These are phyloP conservation scores for Sordariomycetes sp. DNA, from an alignment of 2,329 filamentous ascomycete species.

Conservation along the genomic window DNA sequence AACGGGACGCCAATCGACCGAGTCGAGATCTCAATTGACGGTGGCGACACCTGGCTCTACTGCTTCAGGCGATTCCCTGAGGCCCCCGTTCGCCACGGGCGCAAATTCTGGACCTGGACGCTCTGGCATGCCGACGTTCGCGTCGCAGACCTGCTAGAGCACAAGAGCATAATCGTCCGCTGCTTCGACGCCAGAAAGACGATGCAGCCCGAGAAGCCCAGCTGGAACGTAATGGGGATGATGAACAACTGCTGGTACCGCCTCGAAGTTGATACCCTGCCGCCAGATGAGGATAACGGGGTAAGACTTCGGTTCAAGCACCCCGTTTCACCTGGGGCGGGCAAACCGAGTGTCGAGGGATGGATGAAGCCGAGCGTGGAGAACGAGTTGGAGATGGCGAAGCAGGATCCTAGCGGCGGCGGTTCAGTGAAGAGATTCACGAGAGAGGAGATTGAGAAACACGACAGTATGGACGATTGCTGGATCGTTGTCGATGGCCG, in stretches of 20 bases:
- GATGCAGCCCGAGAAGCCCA: slow-evolving; percentile 28
- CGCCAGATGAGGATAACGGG: slow-evolving; percentile 17
- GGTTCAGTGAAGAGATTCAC: slow-evolving; percentile 36
- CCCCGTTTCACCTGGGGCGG: slow-evolving; percentile 26
- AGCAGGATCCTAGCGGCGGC: slow-evolving; percentile 23
- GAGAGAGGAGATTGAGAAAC: slow-evolving; percentile 37
- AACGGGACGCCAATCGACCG: slow-evolving; percentile 32
- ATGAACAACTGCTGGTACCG: slow-evolving; percentile 40
- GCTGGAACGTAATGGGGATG: slow-evolving; percentile 37
- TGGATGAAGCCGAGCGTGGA: slow-evolving; percentile 36
- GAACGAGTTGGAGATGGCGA: slow-evolving; percentile 26
- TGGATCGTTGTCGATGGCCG: slow-evolving; percentile 39
- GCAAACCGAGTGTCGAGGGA: slow-evolving; percentile 18
- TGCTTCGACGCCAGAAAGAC: slow-evolving; percentile 36
- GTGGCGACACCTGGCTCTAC: slow-evolving; percentile 25
- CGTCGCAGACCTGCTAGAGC: slow-evolving; percentile 24
- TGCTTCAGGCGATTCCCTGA: slow-evolving; percentile 25
- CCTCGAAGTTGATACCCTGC: slow-evolving; percentile 23
- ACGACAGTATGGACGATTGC: slow-evolving; percentile 30
- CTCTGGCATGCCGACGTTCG: slow-evolving; percentile 37
- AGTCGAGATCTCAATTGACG: slow-evolving; percentile 33
- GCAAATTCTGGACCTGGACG: slow-evolving; percentile 40
- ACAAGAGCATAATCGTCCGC: slow-evolving; percentile 27
- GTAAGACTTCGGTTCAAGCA: slow-evolving; percentile 28
- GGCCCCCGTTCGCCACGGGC: slow-evolving; percentile 32